Percentiles rank a stretch among this genome's conserved stretches.
These are phyloP conservation scores for Immersiporthe knoxdaviesiana DNA, from an alignment of 2,329 filamentous ascomycete species.

Conservation along the genomic window DNA sequence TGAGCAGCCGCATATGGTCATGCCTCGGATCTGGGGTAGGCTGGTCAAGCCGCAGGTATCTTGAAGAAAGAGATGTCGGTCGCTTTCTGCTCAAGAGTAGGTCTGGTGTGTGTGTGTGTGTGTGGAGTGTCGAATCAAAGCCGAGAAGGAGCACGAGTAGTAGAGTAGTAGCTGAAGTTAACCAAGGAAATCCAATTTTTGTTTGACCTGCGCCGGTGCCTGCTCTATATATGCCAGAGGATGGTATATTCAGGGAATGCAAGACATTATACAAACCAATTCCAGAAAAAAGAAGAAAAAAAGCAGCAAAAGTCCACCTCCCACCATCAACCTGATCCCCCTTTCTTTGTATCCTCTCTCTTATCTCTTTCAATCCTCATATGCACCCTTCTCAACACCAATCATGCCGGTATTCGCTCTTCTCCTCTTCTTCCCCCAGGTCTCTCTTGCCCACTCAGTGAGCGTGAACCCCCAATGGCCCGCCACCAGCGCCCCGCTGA, in stretches of 20 bases:
- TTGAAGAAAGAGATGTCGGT: background rate
- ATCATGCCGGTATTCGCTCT: slow-evolving; percentile 54
- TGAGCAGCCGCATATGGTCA: slow-evolving; percentile 34
- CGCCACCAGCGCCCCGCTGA: slow-evolving; percentile 88
- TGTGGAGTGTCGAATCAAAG: background rate
- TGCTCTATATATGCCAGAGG: slow-evolving; percentile 27
- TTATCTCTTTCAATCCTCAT: slow-evolving; percentile 35
- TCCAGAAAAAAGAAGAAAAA: background rate
- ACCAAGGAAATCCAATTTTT: slow-evolving; percentile 23
- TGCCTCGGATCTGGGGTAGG: slow-evolving; percentile 40
- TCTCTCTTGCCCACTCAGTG: slow-evolving; percentile 70
- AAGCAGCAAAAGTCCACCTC: background rate
- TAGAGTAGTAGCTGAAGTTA: background rate
- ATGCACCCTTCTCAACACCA: slow-evolving; percentile 47
- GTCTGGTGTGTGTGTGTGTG: too few species aligned
- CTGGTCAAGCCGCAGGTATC: slow-evolving; percentile 34
- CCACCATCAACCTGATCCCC: background rate
- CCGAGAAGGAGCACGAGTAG: too few species aligned
- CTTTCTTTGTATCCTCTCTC: background rate
- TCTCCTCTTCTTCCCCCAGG: slow-evolving; percentile 54
- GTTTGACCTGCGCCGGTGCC: slow-evolving; percentile 19
- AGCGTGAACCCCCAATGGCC: slow-evolving; percentile 93
- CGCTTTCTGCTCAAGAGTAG: background rate
- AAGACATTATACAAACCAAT: slow-evolving; percentile 5
- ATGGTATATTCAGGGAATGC: slow-evolving; percentile 18